A percentile compares a stretch with the other conserved stretches of the same genome.
phyloP scores from a whole-genome alignment of 805 yeast genomes.

The Pichia phayaonensis region DNA sequence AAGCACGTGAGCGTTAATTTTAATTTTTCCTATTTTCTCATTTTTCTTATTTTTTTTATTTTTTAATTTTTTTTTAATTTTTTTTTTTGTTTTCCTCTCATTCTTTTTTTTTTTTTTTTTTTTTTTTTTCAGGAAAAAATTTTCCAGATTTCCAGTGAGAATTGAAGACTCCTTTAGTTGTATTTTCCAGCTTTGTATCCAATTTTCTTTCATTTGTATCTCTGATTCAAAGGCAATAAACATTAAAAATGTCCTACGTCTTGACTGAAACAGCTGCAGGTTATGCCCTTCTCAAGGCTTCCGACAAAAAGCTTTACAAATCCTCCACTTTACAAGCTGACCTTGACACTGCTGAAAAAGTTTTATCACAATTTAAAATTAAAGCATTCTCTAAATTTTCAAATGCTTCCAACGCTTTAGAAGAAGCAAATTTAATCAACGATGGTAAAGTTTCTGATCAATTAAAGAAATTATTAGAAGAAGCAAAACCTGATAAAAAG shows the following conservation, averaged over 20 bases:
- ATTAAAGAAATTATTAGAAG: slow-evolving; percentile 68
- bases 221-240: neutral
- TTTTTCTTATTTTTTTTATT: neutral
- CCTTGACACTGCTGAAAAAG: slow-evolving; percentile 75
- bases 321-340: slow-evolving; percentile 67
- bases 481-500: slow-evolving; percentile 72
- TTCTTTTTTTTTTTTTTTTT: neutral
- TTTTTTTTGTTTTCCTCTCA: neutral
- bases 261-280: slow-evolving; percentile 98
- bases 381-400: slow-evolving; percentile 92
- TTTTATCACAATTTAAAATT: slow-evolving; percentile 82
- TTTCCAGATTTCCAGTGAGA: neutral
- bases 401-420: slow-evolving; percentile 92
- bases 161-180: neutral
- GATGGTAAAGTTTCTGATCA: slow-evolving; percentile 91
- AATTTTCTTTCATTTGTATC: neutral
- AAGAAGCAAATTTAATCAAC: slow-evolving; percentile 85
- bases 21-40: too few species aligned
- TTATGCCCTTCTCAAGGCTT: slow-evolving; percentile 93
- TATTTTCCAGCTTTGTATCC: neutral
- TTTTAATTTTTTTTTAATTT: neutral
- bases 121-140: slow-evolving; percentile 1
- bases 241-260: slow-evolving; percentile 62
- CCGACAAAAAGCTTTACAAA: slow-evolving; percentile 95
- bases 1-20: too few species aligned